Base-by-base conservation (phyloP, 768 basidiomycete species). In the Cystobasidiopsis lactophilus region DNA sequence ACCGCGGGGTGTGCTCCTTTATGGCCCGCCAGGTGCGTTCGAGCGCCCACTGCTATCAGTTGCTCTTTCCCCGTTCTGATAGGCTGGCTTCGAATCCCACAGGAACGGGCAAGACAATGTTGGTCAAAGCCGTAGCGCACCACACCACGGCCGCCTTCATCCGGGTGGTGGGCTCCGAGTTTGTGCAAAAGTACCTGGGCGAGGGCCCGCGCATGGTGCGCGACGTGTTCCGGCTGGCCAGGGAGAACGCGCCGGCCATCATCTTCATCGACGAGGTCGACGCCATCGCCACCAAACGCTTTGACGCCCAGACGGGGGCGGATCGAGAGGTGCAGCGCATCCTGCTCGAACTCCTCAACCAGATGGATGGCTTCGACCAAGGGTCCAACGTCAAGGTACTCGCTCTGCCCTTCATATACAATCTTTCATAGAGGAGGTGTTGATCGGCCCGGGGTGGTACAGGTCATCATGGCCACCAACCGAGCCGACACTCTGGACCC, bases 391-490 rank as follows among this genome's bases (percentile, higher is more conserved):
- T 98, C 64, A 96, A 98, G 78, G 89, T 84, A 63, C 30, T n/a
- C n/a, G n/a, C n/a, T n/a, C n/a, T n/a, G 18, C 13, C 24, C 30
- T 27, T 5, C 14, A n/a, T 4, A 14, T 31, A 24, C 14, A 10
- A 26, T 27, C 10, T 10, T 7, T 47, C 45, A 13, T 47, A 16
- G 27, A n/a, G 23, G 24, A 30, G 9, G 24, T 47, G 7, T 46
- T 27, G 7, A 24, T 26, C n/a, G n/a, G n/a, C n/a, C n/a, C n/a
- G n/a, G n/a, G 40, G 55, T 44, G 51, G 27, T 55, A 18, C 55
- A 93, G 88, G 93, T 98, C 39, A 98, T 98, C 66, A 96, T 96
- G 93, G 93, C 93, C 26, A 98, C 93, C 40, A 98, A 98, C 70
- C 82, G 93, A 61, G 84, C 85, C 43, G 93, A 98, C 67, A 98